Evolutionary conservation across 1,284 basidiomycete genomes (phyloP).

Genomic region (Cutaneotrichosporon sp.): DNA sequence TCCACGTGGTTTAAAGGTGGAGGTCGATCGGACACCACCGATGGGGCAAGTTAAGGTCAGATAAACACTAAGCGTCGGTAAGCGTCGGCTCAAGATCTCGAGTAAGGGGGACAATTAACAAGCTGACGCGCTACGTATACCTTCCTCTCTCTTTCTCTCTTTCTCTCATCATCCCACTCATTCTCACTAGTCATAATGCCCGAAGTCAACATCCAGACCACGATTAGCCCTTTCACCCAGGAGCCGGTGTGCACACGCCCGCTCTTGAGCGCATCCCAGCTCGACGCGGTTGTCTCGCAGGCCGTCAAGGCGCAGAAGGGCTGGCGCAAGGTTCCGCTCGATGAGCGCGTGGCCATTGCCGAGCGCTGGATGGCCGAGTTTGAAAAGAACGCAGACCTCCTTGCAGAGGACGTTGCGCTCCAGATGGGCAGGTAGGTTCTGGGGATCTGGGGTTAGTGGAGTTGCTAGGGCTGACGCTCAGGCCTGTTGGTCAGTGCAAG

Average conservation of each 20-base stretch:
- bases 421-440: constrained; percentile 72
- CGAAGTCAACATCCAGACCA: constrained; percentile 54
- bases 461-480: constrained; percentile 40
- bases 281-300: constrained; percentile 62
- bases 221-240: constrained; percentile 57
- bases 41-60: no score
- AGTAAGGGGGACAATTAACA: not conserved
- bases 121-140: not conserved
- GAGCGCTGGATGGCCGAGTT: constrained; percentile 76
- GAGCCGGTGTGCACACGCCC: constrained; percentile 53
- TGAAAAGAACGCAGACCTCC: constrained; percentile 64
- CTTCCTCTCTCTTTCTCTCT: not conserved
- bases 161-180: not conserved
- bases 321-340: constrained; percentile 69
- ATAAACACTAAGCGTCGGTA: constrained; percentile 10
- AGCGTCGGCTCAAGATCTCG: not conserved
- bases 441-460: no score
- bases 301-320: constrained; percentile 67
- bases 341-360: constrained; percentile 71
- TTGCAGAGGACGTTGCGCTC: constrained; percentile 70
- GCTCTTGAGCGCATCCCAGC: constrained; percentile 54
- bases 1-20: not conserved
- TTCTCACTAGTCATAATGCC: constrained; percentile 22
- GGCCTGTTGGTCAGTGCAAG: constrained; percentile 71
- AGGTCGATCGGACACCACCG: not conserved